Evolutionary conservation across 352 stramenopile genomes (phyloP).

Genomic region (Phytophthora melonis): DNA sequence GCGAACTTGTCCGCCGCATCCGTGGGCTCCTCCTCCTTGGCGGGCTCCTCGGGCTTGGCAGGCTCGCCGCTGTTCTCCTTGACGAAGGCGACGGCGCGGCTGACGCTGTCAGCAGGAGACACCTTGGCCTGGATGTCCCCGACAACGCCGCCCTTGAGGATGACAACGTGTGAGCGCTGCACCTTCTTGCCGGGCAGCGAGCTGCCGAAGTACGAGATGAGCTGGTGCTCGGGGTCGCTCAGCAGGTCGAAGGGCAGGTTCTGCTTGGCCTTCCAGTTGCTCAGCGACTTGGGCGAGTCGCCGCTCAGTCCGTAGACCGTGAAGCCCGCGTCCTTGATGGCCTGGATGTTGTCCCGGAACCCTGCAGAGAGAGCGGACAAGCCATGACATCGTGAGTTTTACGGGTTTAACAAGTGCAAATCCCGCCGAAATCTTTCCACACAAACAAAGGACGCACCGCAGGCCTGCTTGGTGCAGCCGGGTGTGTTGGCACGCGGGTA

Average conservation of each 20-base stretch:
- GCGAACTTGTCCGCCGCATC: conserved; percentile 33
- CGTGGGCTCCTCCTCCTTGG: conserved; percentile 28
- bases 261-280: conserved; percentile 86
- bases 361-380: conserved; percentile 40
- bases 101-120: conserved; percentile 78
- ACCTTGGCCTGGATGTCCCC: conserved; percentile 85
- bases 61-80: conserved; percentile 45
- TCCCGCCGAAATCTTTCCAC: conserved; percentile 13
- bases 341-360: conserved; percentile 87
- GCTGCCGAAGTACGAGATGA: conserved; percentile 91
- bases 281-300: conserved; percentile 76
- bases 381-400: conserved; percentile 13
- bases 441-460: conserved; percentile 47
- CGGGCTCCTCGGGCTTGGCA: conserved; percentile 12
- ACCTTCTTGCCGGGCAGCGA: conserved; percentile 81
- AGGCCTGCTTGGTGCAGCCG: conserved; percentile 90
- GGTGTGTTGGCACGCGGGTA: conserved; percentile 89
- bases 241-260: conserved; percentile 82
- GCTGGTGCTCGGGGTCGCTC: conserved; percentile 82
- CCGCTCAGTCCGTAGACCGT: conserved; percentile 82
- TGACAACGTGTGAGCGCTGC: conserved; percentile 86
- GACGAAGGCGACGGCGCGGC: conserved; percentile 78
- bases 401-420: conserved; percentile 19
- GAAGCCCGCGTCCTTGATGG: conserved; percentile 85
- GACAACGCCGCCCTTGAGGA: conserved; percentile 82